Evolutionary conservation across 1,284 basidiomycete genomes (phyloP).

Genomic region (Austroboletus olivaceoglutinosus): DNA sequence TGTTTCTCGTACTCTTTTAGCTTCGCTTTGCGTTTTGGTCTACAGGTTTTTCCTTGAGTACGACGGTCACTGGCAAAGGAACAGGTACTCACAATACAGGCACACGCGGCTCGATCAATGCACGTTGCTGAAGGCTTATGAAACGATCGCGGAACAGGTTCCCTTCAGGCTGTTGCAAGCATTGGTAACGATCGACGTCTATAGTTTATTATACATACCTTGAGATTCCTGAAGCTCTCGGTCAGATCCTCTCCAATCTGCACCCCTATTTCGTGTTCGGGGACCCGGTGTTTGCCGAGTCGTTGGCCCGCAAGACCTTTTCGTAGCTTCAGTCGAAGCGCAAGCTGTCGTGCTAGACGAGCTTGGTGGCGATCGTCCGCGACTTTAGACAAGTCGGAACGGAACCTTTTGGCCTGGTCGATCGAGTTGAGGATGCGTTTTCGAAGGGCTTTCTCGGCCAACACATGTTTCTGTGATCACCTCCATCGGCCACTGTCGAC

Average conservation of each 20-base stretch:
- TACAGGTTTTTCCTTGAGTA: constrained; percentile 6
- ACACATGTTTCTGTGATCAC: constrained; percentile 54
- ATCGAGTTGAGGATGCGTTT: constrained; percentile 61
- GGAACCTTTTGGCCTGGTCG: constrained; percentile 51
- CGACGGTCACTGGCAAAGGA: not conserved
- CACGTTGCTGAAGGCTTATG: constrained; percentile 76
- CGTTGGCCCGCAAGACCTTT: constrained; percentile 64
- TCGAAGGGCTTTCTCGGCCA: constrained; percentile 54
- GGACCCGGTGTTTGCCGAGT: constrained; percentile 77
- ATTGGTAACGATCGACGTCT: constrained; percentile 1
- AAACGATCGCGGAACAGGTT: constrained; percentile 92
- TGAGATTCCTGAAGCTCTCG: constrained; percentile 82
- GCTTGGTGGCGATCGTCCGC: constrained; percentile 45
- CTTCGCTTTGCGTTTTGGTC: constrained; percentile 53
- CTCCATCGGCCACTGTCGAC: not conserved
- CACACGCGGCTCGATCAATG: constrained; percentile 71
- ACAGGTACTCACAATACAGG: constrained; percentile 63
- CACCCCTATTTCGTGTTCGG: constrained; percentile 70
- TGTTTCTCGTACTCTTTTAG: constrained; percentile 85
- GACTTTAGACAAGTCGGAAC: constrained; percentile 43
- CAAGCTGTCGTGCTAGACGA: constrained; percentile 41
- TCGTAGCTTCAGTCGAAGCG: constrained; percentile 30
- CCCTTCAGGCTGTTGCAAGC: constrained; percentile 71
- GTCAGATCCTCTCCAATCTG: constrained; percentile 91
- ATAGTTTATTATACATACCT: constrained; percentile 51